Evolutionary conservation across 2,329 filamentous ascomycete species (phyloP), one percentile per base, ranked within the genome.

Genomic region (Penicillium sp.): DNA sequence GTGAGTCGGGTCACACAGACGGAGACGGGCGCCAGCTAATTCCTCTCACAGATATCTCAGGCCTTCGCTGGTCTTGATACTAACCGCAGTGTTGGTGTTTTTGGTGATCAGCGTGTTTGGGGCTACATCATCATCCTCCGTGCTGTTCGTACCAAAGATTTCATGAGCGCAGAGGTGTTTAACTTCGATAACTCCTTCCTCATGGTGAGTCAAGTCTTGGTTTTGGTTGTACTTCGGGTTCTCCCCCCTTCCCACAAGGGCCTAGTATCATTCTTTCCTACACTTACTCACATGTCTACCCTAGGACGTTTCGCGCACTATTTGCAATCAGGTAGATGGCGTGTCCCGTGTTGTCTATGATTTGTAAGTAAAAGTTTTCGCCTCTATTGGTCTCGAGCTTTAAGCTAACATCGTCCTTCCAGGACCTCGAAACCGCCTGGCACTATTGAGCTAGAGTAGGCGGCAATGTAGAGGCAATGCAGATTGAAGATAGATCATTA

Each of bases 131-230:
- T 32, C 64, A 80, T 50, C 79, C 80, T 8, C 34, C 50, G 50
- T 13, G 48, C 50, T 33, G 80, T 84, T 6, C 73, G 77, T 57
- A 84, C 65, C 2, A 73, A 70, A 3, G 81, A 87, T 51, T 86
- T 87, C 64, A 90, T 90, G 86, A 86, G 77, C 2, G 84, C 84
- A 16, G 78, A 86, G 60, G 77, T 78, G 45, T 89, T 78, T 64
- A 72, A 79, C 37, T 87, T 87, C 56, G 70, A 77, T 38, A 76
- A 76, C 50, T 71, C 74, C 14, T 81, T 89, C 58, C 71, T 91
- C 47, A 78, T 8, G 17, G 43, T 45, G 23, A 45, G 79, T 90
- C 18, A 79, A 78, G 50, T 21, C n/a, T n/a, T 30, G 5, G 9
- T 28, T 30, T 9, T n/a, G n/a, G n/a, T n/a, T 27, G 11, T 34